phyloP scores from a whole-genome alignment of 1,284 basidiomycete genomes.

The Chiua sp. region DNA sequence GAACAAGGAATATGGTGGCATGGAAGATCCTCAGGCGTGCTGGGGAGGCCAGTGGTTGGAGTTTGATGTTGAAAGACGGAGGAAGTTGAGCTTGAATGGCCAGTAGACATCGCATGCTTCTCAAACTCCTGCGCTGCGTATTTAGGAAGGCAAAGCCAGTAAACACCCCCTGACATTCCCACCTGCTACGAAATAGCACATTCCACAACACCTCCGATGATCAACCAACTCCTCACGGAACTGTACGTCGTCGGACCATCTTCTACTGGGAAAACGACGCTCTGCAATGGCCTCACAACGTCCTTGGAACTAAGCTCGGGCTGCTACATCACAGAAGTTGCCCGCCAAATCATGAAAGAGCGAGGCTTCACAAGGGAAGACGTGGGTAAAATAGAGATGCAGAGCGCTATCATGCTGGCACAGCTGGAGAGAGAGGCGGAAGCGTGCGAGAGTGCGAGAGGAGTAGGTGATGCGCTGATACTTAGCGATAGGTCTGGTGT shows the following conservation, averaged over 20 bases:
- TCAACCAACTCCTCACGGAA: conserved; percentile 23
- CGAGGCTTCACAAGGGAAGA: conserved; percentile 57
- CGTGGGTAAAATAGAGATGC: conserved; percentile 59
- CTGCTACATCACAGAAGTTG: conserved; percentile 62
- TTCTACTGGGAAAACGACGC: conserved; percentile 69
- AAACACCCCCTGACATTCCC: conserved; percentile 19
- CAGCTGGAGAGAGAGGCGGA: conserved; percentile 53
- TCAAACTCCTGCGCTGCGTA: conserved; percentile 7
- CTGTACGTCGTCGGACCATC: conserved; percentile 63
- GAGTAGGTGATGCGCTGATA: conserved; percentile 34
- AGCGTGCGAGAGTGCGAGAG: conserved; percentile 25
- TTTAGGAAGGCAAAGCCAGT: conserved; percentile 17
- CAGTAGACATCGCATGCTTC: conserved; percentile 5
- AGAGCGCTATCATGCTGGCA: conserved; percentile 60
- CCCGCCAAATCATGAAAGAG: conserved; percentile 56
- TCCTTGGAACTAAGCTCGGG: conserved; percentile 42
- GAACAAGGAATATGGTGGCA: conserved; percentile 43
- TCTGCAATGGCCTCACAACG: conserved; percentile 56
- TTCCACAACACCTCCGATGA: conserved; percentile 16
- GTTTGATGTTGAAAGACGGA: conserved; percentile 1
- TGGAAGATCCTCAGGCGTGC: conserved; percentile 4
- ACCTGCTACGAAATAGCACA: conserved; percentile 15
- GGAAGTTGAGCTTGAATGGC: conserved; percentile 4
- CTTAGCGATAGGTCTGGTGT: conserved; percentile 68
- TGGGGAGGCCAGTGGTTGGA: neutral